phyloP scores from a whole-genome alignment of 2,329 filamentous ascomycete genomes.

The Colletotrichum liriopes region DNA sequence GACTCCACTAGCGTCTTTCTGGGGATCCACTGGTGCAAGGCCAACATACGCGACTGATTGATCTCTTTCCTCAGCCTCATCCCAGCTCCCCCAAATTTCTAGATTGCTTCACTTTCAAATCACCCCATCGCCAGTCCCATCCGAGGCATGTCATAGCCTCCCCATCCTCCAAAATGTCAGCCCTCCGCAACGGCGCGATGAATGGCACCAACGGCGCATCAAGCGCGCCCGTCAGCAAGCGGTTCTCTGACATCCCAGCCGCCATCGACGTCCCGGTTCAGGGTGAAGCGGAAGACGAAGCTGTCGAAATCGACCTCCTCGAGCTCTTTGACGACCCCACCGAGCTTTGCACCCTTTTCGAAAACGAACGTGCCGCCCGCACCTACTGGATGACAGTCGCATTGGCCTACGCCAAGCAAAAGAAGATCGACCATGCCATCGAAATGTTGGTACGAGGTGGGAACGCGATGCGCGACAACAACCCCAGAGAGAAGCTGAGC shows the following conservation, averaged over 20 bases:
- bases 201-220: conserved; percentile 61
- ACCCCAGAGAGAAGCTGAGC: conserved; percentile 86
- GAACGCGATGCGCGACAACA: conserved; percentile 78
- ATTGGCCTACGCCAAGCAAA: conserved; percentile 95
- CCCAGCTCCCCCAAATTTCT: conserved; percentile 32
- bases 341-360: conserved; percentile 93
- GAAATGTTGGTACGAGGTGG: conserved; percentile 83
- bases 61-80: conserved; percentile 41
- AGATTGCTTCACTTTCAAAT: conserved; percentile 20
- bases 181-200: conserved; percentile 59
- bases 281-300: conserved; percentile 77
- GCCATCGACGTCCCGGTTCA: conserved; percentile 78
- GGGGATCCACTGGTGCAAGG: conserved; percentile 33
- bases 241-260: conserved; percentile 76
- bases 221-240: conserved; percentile 63
- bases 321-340: conserved; percentile 94
- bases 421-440: conserved; percentile 88
- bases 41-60: conserved; percentile 38
- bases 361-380: conserved; percentile 92
- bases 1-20: conserved; percentile 16
- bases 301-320: conserved; percentile 93
- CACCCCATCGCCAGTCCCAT: conserved; percentile 25
- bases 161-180: conserved; percentile 55
- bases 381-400: conserved; percentile 99
- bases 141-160: conserved; percentile 42